phyloP scores from a whole-genome alignment of 352 stramenopile species.

The Globisporangium nagaii region DNA sequence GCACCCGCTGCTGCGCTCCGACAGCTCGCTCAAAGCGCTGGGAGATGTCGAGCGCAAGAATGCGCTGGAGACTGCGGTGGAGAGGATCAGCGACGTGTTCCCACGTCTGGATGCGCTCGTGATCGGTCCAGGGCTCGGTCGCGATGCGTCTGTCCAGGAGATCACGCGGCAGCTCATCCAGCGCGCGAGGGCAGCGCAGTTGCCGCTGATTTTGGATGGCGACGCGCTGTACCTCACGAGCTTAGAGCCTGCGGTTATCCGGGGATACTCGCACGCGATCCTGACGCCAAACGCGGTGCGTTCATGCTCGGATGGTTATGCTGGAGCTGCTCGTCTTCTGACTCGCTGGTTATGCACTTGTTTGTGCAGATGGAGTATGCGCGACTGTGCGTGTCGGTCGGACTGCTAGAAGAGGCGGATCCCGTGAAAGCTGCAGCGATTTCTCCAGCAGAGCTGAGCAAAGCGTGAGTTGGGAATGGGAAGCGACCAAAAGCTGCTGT shows the following conservation, averaged over 20 bases:
- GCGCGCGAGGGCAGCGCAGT: slow-evolving; percentile 44
- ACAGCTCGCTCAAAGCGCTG: slow-evolving; percentile 19
- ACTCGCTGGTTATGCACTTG: too few relatives aligned
- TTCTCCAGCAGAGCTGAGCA: slow-evolving; percentile 35
- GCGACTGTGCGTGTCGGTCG: slow-evolving; percentile 48
- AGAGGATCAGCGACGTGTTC: slow-evolving; percentile 54
- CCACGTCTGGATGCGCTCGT: slow-evolving; percentile 73
- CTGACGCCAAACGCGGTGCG: slow-evolving; percentile 92
- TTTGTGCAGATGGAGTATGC: slow-evolving; percentile 77
- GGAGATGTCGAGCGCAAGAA: slow-evolving; percentile 3
- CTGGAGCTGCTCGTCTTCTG: too few relatives aligned
- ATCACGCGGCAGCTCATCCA: slow-evolving; percentile 65
- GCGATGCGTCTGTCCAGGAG: slow-evolving; percentile 85
- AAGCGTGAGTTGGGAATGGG: slow-evolving; percentile 36
- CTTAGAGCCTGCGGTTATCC: slow-evolving; percentile 54
- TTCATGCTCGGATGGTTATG: too few relatives aligned
- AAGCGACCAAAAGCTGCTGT: neutral
- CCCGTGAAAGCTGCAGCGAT: slow-evolving; percentile 44
- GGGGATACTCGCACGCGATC: slow-evolving; percentile 69
- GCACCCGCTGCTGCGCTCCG: slow-evolving; percentile 69
- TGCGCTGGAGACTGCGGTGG: slow-evolving; percentile 25
- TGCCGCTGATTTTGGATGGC: slow-evolving; percentile 94
- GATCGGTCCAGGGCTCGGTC: slow-evolving; percentile 92
- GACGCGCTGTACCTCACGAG: slow-evolving; percentile 92
- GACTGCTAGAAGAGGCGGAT: slow-evolving; percentile 41